Base-by-base conservation (phyloP, 176 grass and related monocot genomes). In the Zea mays region DNA sequence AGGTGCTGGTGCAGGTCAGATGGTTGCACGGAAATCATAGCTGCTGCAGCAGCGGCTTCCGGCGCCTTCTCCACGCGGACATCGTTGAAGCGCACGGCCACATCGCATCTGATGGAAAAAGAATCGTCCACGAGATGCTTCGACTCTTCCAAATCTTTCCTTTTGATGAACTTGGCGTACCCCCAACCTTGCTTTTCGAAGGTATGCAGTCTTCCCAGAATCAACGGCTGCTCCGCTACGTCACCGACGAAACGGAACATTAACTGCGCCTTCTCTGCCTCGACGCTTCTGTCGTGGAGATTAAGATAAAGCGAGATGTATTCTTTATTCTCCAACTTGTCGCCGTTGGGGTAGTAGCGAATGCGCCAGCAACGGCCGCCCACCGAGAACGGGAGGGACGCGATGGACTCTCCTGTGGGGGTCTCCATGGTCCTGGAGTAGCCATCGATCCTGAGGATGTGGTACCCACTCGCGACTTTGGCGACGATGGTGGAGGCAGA, bases 1-100 rank as follows among this genome's bases (percentile, higher is more conserved):
- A 88, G 67, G 67, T 88, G 74, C 39, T 54, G 40, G 66, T 85
- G 75, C 42, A 85, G 71, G 65, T 76, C 69, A 50, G 75, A 54
- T 17, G 78, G 63, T 13, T 35, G 41, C 3, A 70, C 62, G 7
- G 69, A 2, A 4, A 50, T 58, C 1, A 0, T 75, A 7, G 21
- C 8, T 0, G n/a, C 10, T 1, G 5, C 11, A 47, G 6, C 4
- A 1, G 21, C 8, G 20, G 12, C 6, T 8, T 50, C 45, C 45
- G 8, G 4, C 47, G 0, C 12, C 39, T 48, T 20, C 43, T 27
- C 4, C 19, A 14, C 44, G 4, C 2, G 13, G 33, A 72, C 38
- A 17, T 72, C 14, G 0, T 6, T 6, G 48, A 15, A 3, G 15
- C 54, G 6, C 0, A 49, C 21, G 7, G 27, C 3, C 47, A 73